Evolutionary conservation across 2,329 filamentous ascomycete species (phyloP).

Genomic region (Aspergillus flavus): DNA sequence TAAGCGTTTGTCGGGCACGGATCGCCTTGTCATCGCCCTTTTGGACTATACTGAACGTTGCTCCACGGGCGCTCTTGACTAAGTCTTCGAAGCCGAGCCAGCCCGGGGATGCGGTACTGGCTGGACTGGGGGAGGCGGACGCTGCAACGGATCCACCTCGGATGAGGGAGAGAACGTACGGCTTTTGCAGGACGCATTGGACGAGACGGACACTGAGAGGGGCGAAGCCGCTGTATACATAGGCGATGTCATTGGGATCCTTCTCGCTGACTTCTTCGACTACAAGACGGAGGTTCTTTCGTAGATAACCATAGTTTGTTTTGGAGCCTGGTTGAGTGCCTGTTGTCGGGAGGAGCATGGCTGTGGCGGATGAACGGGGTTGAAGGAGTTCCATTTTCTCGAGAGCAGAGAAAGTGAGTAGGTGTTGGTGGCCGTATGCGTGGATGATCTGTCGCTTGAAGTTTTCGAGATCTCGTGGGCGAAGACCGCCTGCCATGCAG

Average conservation of each 20-base stretch:
- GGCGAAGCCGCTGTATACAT: constrained; percentile 96
- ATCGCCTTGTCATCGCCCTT: constrained; percentile 91
- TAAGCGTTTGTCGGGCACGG: constrained; percentile 80
- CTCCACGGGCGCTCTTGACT: constrained; percentile 81
- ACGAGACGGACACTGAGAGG: constrained; percentile 88
- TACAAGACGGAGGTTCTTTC: constrained; percentile 84
- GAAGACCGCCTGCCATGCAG: constrained; percentile 84
- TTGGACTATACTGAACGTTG: constrained; percentile 89
- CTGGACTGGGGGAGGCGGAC: constrained; percentile 45
- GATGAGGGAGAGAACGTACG: constrained; percentile 72
- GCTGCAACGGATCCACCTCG: constrained; percentile 61
- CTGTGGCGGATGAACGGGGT: constrained; percentile 73
- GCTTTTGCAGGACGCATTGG: constrained; percentile 90
- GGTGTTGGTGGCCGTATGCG: constrained; percentile 92
- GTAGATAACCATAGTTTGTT: constrained; percentile 87
- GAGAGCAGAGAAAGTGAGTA: constrained; percentile 83
- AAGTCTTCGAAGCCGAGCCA: constrained; percentile 95
- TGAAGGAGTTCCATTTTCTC: constrained; percentile 88
- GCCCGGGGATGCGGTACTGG: constrained; percentile 68
- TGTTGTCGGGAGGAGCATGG: constrained; percentile 77
- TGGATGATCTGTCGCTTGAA: constrained; percentile 88
- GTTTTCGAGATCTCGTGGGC: constrained; percentile 81
- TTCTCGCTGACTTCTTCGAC: constrained; percentile 96
- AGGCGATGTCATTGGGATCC: constrained; percentile 92
- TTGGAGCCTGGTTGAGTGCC: constrained; percentile 67